Percentiles rank a stretch among this genome's conserved stretches.
These are phyloP conservation scores for Priceomyces melissophilus DNA, from an alignment of 805 yeast species.

Conservation along the genomic window DNA sequence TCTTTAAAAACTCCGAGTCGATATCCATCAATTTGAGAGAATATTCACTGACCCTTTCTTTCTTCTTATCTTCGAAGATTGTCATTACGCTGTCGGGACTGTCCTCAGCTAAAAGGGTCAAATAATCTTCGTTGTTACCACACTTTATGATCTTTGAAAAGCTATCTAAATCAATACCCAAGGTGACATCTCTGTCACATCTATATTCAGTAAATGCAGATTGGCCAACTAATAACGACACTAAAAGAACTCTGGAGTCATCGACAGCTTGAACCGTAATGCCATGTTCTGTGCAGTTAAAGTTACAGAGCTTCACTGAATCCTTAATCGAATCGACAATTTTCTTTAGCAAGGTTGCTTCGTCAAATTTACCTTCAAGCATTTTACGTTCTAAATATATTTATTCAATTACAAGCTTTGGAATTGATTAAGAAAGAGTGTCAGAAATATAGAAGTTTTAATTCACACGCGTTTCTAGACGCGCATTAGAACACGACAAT, in stretches of 20 bases:
- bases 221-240: constrained; percentile 80
- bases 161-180: constrained; percentile 89
- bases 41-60: constrained; percentile 90
- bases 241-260: constrained; percentile 91
- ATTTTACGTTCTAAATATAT: constrained; percentile 35
- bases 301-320: constrained; percentile 91
- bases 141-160: constrained; percentile 83
- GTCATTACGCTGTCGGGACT: constrained; percentile 74
- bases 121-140: constrained; percentile 84
- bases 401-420: too few species aligned
- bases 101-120: constrained; percentile 88
- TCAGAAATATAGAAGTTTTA: too few species aligned
- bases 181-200: constrained; percentile 89
- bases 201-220: constrained; percentile 89
- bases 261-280: constrained; percentile 97
- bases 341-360: constrained; percentile 87
- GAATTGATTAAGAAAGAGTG: too few species aligned
- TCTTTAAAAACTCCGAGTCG: constrained; percentile 88
- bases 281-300: constrained; percentile 94
- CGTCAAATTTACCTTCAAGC: constrained; percentile 97
- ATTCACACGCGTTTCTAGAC: not conserved
- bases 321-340: constrained; percentile 93
- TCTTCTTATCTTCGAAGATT: constrained; percentile 86
- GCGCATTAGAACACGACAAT: not conserved
- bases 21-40: constrained; percentile 91